Conservation (phyloP, 441 rosid genomes). For the Pelargonium australe region DNA sequence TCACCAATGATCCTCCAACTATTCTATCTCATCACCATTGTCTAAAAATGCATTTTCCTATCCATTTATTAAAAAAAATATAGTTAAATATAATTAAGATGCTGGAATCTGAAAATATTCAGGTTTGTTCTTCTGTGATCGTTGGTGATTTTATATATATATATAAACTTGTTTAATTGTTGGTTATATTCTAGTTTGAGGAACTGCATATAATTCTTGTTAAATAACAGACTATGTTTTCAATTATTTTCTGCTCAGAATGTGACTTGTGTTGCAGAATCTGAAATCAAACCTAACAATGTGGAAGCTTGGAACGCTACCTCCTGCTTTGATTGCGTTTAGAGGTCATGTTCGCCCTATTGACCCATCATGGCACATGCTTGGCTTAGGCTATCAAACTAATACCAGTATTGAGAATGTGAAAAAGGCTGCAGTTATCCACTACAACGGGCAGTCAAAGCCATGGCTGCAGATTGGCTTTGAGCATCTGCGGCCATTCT, state of each 20-base stretch:
- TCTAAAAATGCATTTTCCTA: too few relatives aligned
- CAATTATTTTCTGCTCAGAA: conserved; percentile 14
- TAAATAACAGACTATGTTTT: not conserved
- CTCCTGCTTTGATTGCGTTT: conserved; percentile 95
- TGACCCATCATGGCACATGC: conserved; percentile 96
- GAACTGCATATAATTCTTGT: not conserved
- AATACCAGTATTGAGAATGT: conserved; percentile 59
- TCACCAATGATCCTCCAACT: too few relatives aligned
- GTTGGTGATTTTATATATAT: too few relatives aligned
- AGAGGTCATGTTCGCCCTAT: conserved; percentile 80
- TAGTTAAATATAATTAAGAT: too few relatives aligned
- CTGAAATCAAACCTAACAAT: conserved; percentile 78
- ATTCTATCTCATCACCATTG: too few relatives aligned
- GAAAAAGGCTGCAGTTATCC: conserved; percentile 84
- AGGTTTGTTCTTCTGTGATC: too few relatives aligned
- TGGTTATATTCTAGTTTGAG: not conserved
- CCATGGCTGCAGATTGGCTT: conserved; percentile 97
- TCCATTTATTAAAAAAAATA: too few relatives aligned
- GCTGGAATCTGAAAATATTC: too few relatives aligned
- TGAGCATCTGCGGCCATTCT: conserved; percentile 93
- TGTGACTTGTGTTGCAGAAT: conserved; percentile 49
- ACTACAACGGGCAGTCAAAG: conserved; percentile 96
- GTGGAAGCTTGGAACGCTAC: conserved; percentile 98
- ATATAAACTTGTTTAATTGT: not conserved
- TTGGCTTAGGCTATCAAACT: conserved; percentile 90